Evolutionary conservation across 305 asterid species (phyloP).

Genomic region (Plantago coronopus): DNA sequence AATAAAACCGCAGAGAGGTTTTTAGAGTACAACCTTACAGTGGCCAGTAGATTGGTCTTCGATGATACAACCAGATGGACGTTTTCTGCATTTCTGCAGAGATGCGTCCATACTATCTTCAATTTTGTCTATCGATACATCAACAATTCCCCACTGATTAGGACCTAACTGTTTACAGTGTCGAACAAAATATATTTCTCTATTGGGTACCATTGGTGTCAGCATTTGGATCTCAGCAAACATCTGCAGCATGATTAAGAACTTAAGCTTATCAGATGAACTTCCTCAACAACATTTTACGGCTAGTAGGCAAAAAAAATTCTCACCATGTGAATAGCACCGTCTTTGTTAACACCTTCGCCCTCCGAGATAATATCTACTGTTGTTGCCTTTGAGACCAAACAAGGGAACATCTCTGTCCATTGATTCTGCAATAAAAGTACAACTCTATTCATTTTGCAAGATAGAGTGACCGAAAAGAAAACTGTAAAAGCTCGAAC

Average conservation of each 20-base stretch:
- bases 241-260: constrained; percentile 40
- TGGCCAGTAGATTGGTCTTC: constrained; percentile 74
- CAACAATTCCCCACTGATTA: constrained; percentile 76
- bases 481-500: background rate
- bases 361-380: constrained; percentile 60
- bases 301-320: background rate
- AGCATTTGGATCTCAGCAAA: constrained; percentile 84
- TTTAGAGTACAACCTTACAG: constrained; percentile 56
- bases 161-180: constrained; percentile 51
- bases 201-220: constrained; percentile 69
- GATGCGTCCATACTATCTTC: constrained; percentile 55
- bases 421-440: constrained; percentile 61
- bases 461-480: too few relatives aligned
- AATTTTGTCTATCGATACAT: constrained; percentile 64
- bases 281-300: background rate
- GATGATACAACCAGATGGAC: constrained; percentile 86
- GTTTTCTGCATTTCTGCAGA: constrained; percentile 58
- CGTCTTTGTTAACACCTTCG: constrained; percentile 58
- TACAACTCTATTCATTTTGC: background rate
- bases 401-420: constrained; percentile 74
- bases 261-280: background rate
- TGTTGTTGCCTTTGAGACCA: constrained; percentile 67
- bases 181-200: constrained; percentile 73
- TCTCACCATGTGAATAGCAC: constrained; percentile 63
- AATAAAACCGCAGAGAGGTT: background rate